A percentile compares a stretch with the other conserved stretches of the same genome.
Conservation (phyloP, 2,329 filamentous ascomycete species). For the Alternaria brassicae region DNA sequence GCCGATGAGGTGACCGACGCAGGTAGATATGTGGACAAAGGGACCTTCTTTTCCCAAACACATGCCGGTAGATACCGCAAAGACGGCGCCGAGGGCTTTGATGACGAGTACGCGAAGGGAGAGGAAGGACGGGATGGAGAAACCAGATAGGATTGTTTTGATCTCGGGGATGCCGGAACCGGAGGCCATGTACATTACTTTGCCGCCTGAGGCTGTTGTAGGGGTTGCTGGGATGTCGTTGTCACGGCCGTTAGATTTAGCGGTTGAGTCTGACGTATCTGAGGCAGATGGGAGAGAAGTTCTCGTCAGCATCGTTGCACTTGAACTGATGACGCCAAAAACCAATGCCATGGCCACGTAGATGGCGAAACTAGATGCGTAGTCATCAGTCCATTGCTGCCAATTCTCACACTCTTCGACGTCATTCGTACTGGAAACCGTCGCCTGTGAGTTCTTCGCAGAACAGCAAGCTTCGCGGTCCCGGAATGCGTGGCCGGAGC, state of each 20-base stretch:
- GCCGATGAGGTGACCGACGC: constrained; percentile 62
- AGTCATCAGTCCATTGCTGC: constrained; percentile 54
- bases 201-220: constrained; percentile 45
- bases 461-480: constrained; percentile 61
- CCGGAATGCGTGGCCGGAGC: constrained; percentile 54
- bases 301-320: constrained; percentile 60
- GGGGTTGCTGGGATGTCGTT: neutral
- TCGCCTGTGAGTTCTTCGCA: constrained; percentile 7
- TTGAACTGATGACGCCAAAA: constrained; percentile 59
- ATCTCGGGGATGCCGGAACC: constrained; percentile 68
- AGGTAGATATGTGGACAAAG: constrained; percentile 68
- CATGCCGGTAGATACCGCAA: constrained; percentile 67
- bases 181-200: constrained; percentile 66
- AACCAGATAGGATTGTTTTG: constrained; percentile 67
- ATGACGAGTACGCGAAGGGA: constrained; percentile 62
- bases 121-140: constrained; percentile 65
- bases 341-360: constrained; percentile 59
- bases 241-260: neutral
- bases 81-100: constrained; percentile 65
- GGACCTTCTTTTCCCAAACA: constrained; percentile 68
- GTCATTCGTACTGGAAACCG: constrained; percentile 17
- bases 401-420: constrained; percentile 51
- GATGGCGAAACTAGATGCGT: constrained; percentile 54
- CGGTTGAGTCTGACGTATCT: constrained; percentile 13
- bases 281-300: constrained; percentile 56